Conservation (phyloP, 2,329 filamentous ascomycete genomes). For the Fusarium caatingaense region DNA sequence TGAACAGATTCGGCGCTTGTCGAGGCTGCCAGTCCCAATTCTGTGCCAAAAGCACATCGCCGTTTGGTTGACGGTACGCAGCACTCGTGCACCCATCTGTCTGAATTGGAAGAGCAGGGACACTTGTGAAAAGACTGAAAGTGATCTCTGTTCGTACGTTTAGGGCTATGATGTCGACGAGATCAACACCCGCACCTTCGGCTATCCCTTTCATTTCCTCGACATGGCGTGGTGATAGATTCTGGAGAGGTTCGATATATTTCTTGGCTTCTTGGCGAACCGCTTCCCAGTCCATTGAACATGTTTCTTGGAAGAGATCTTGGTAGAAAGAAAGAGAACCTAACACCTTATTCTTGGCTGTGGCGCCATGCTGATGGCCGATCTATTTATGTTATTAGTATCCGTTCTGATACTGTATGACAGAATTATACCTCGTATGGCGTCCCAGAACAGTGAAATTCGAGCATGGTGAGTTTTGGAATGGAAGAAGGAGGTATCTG, state of each 20-base stretch:
- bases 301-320: constrained; percentile 26
- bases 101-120: constrained; percentile 24
- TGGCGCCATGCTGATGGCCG: constrained; percentile 30
- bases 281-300: constrained; percentile 31
- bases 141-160: constrained; percentile 54
- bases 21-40: constrained; percentile 71
- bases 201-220: constrained; percentile 64
- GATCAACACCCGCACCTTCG: constrained; percentile 57
- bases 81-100: constrained; percentile 67
- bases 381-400: constrained; percentile 7
- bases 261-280: constrained; percentile 27
- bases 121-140: constrained; percentile 61
- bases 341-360: constrained; percentile 15
- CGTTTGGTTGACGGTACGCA: constrained; percentile 53
- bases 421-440: constrained; percentile 11
- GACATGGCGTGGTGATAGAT: constrained; percentile 9
- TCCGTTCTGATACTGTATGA: accelerated
- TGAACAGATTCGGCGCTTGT: constrained; percentile 62
- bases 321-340: constrained; percentile 36
- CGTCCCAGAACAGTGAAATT: constrained; percentile 28
- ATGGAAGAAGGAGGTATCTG: accelerated
- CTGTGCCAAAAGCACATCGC: constrained; percentile 58
- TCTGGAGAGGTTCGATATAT: constrained; percentile 22
- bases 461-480: constrained; percentile 2
- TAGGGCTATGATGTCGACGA: constrained; percentile 66